Base-by-base conservation (phyloP, 2,329 filamentous ascomycete genomes). In the Neonectria magnoliae region DNA sequence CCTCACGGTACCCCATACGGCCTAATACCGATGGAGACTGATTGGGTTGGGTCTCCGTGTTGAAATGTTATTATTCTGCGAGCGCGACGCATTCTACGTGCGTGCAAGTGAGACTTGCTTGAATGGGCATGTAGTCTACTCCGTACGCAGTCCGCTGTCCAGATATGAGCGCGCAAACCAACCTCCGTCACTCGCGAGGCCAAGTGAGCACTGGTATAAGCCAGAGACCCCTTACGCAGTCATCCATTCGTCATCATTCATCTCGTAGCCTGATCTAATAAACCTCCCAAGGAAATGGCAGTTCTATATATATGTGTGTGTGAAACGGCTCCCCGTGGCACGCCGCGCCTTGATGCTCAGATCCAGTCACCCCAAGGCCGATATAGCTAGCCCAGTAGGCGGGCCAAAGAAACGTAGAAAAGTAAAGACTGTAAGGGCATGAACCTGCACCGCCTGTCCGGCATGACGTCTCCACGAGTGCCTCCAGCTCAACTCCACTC, bases 201-300 rank as follows among this genome's bases (percentile, higher is more conserved):
- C 20, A n/a, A 16, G 18, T 52, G 5, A 29, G 18, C 31, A 16
- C 51, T 5, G n/a, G 22, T 25, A 38, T 20, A 18, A 45, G n/a
- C n/a, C 48, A 50, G 45, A 25, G 36, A 6, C n/a, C 20, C 42
- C 48, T 42, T 57, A 25, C 25, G 45, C 47, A 36, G 48, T 58
- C 54, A 58, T 65, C 48, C 50, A 57, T 62, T 60, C 36, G 44
- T 73, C 68, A 65, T 73, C 62, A 70, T 67, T 73, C 71, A 54
- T 73, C 67, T 59, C 62, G 59, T 53, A 62, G 61, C 62, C 68
- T 62, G 62, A 70, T 65, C 57, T 58, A 61, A 71, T 58, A 64
- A 65, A 57, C 33, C 58, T 64, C 65, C 68, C 68, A 72, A 60
- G 55, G 55, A 64, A 68, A 65, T 65, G 33, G 16, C 57, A 59